Evolutionary conservation across 2,329 filamentous ascomycete species (phyloP).

Genomic region (Nemania serpens): DNA sequence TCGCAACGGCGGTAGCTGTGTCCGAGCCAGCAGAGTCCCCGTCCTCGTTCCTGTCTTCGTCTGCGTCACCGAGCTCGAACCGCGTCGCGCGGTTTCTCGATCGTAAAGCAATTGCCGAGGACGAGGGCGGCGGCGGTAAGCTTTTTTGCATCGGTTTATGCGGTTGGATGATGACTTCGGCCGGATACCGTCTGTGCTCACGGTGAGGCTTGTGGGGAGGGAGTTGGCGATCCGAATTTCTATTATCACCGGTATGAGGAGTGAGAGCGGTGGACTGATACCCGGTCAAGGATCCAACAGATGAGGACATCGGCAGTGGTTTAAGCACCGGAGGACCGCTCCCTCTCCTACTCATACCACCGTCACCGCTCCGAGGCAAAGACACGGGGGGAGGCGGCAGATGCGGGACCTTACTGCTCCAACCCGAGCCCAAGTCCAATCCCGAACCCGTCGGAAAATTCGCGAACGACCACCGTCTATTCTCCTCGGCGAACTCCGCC

Average conservation of each 20-base stretch:
- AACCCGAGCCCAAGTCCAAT: neutral
- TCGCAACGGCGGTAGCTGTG: constrained; percentile 11
- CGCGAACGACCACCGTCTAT: constrained; percentile 18
- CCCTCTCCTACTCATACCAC: neutral
- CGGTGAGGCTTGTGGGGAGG: neutral
- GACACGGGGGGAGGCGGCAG: constrained; percentile 26
- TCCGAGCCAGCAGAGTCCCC: constrained; percentile 17
- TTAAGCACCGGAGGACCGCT: constrained; percentile 1
- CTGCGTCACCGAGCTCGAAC: constrained; percentile 21
- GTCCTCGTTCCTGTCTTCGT: constrained; percentile 15
- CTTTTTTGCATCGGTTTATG: neutral
- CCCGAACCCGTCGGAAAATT: constrained; percentile 5
- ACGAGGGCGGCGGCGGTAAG: neutral
- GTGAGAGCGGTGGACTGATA: neutral
- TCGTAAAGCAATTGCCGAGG: constrained; percentile 2
- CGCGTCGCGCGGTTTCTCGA: constrained; percentile 3
- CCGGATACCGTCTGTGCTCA: constrained; percentile 13
- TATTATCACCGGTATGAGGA: no score
- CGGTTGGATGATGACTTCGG: constrained; percentile 15
- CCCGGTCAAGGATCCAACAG: constrained; percentile 7
- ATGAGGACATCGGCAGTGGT: constrained; percentile 9
- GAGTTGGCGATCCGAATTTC: neutral
- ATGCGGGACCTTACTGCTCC: constrained; percentile 2
- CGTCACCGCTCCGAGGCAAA: constrained; percentile 1
- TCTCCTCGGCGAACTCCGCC: constrained; percentile 8